Percentiles rank a stretch among this genome's conserved stretches.
phyloP scores from a whole-genome alignment of 2,329 filamentous ascomycete species.

The Pyrenophora graminea region DNA sequence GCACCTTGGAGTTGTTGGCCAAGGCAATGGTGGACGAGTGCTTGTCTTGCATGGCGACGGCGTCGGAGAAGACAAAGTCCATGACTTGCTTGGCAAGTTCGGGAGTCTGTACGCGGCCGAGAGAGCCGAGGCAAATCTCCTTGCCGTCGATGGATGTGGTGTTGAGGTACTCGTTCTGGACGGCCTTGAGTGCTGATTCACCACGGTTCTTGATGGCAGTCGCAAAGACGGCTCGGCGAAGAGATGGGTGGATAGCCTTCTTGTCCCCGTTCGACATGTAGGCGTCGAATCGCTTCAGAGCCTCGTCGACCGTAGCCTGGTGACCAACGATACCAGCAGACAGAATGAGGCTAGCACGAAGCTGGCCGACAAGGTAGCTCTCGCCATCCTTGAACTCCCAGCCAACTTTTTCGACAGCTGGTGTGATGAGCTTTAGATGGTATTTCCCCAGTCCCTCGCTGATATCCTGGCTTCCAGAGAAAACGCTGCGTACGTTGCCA shows the following conservation, averaged over 20 bases:
- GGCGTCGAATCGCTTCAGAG: slow-evolving; percentile 76
- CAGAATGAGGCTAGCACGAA: slow-evolving; percentile 79
- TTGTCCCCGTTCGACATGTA: slow-evolving; percentile 70
- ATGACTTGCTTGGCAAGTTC: slow-evolving; percentile 70
- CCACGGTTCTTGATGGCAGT: slow-evolving; percentile 76
- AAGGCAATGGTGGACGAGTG: slow-evolving; percentile 79
- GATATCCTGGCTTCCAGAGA: slow-evolving; percentile 74
- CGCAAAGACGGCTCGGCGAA: slow-evolving; percentile 79
- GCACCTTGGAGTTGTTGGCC: slow-evolving; percentile 71
- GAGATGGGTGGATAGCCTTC: slow-evolving; percentile 75
- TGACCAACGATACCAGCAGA: slow-evolving; percentile 78
- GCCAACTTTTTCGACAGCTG: slow-evolving; percentile 76
- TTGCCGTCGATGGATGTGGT: slow-evolving; percentile 89
- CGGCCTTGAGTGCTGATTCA: slow-evolving; percentile 68
- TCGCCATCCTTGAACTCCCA: slow-evolving; percentile 83
- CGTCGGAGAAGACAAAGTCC: slow-evolving; percentile 77
- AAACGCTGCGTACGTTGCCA: slow-evolving; percentile 78
- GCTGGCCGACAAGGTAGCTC: slow-evolving; percentile 78
- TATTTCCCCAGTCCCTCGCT: slow-evolving; percentile 77
- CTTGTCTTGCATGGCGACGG: slow-evolving; percentile 85
- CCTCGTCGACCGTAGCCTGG: slow-evolving; percentile 71
- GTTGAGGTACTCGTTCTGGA: slow-evolving; percentile 83
- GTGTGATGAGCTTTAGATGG: slow-evolving; percentile 73
- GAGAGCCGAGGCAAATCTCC: slow-evolving; percentile 76
- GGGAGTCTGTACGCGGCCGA: slow-evolving; percentile 73